phyloP scores from a whole-genome alignment of 2,329 filamentous ascomycete species.

The Juglanconis juglandina region DNA sequence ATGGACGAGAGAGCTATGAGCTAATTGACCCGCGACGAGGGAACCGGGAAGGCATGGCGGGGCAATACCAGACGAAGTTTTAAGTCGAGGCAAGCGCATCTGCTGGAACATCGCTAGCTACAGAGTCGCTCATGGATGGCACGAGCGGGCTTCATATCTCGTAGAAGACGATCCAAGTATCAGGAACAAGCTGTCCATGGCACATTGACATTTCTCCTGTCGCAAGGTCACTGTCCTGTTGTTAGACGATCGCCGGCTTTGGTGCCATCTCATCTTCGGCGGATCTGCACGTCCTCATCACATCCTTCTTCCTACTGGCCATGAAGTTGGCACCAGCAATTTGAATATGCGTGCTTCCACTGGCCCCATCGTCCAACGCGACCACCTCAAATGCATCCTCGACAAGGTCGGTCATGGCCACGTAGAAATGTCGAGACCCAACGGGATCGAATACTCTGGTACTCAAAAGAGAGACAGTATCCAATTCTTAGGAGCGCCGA shows the following conservation, averaged over 20 bases:
- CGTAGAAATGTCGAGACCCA: slow-evolving; percentile 54
- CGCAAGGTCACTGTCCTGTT: too few relatives aligned
- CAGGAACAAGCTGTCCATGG: too few relatives aligned
- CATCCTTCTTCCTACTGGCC: too few relatives aligned
- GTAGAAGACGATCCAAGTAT: too few relatives aligned
- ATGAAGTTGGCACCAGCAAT: too few relatives aligned
- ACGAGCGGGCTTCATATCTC: neutral
- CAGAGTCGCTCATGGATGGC: neutral
- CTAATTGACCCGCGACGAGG: neutral
- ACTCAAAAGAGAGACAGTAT: slow-evolving; percentile 47
- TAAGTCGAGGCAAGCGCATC: neutral
- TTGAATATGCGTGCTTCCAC: too few relatives aligned
- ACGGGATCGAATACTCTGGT: slow-evolving; percentile 55
- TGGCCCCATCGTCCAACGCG: neutral
- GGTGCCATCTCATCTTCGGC: too few relatives aligned
- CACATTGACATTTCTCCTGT: too few relatives aligned
- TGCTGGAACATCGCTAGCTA: neutral
- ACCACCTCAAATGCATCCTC: neutral
- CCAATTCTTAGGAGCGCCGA: slow-evolving; percentile 64
- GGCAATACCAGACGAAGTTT: neutral
- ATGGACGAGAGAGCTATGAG: neutral
- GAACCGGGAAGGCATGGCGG: neutral
- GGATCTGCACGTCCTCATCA: too few relatives aligned
- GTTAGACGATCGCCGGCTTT: too few relatives aligned
- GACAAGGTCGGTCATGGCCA: neutral